Conservation (phyloP, 2,329 filamentous ascomycete species). For the Penicillium psychrosexuale region DNA sequence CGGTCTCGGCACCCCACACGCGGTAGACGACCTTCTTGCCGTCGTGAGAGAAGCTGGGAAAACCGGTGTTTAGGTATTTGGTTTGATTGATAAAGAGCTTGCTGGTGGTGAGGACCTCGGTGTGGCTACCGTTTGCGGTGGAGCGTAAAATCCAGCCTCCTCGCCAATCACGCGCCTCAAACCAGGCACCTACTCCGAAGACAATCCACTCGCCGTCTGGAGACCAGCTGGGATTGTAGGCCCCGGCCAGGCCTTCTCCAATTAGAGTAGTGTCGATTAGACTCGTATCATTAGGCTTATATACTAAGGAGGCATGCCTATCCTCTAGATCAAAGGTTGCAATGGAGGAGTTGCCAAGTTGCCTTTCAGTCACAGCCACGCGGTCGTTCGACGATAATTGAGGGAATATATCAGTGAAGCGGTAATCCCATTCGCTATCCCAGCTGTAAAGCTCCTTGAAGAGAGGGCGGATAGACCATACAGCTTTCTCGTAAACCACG, state of each 20-base stretch:
- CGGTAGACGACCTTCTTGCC: conserved; percentile 18
- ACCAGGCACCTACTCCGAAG: conserved; percentile 14
- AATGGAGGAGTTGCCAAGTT: conserved; percentile 42
- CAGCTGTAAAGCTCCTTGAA: conserved; percentile 41
- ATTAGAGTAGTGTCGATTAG: conserved; percentile 20
- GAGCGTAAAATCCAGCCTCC: conserved; percentile 13
- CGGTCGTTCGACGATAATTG: conserved; percentile 26
- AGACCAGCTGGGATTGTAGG: conserved; percentile 44
- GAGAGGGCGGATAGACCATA: conserved; percentile 32
- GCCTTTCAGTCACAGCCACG: conserved; percentile 40
- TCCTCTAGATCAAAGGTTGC: conserved; percentile 30
- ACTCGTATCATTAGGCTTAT: conserved; percentile 21
- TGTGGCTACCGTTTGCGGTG: conserved; percentile 9
- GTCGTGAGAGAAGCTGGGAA: conserved; percentile 17
- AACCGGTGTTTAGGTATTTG: conserved; percentile 10
- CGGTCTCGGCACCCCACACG: conserved; percentile 3
- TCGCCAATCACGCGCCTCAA: conserved; percentile 7
- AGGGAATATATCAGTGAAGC: conserved; percentile 46
- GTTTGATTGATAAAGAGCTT: background rate
- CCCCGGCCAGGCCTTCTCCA: conserved; percentile 32
- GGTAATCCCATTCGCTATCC: conserved; percentile 44
- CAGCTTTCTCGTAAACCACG: conserved; percentile 25
- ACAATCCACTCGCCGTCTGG: conserved; percentile 38
- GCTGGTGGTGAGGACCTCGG: conserved; percentile 6
- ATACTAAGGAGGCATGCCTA: conserved; percentile 24